A percentile compares a stretch with the other conserved stretches of the same genome.
Evolutionary conservation across 495 filamentous ascomycete species (phyloP).

Genomic region (Saxophila tyrrhenica): DNA sequence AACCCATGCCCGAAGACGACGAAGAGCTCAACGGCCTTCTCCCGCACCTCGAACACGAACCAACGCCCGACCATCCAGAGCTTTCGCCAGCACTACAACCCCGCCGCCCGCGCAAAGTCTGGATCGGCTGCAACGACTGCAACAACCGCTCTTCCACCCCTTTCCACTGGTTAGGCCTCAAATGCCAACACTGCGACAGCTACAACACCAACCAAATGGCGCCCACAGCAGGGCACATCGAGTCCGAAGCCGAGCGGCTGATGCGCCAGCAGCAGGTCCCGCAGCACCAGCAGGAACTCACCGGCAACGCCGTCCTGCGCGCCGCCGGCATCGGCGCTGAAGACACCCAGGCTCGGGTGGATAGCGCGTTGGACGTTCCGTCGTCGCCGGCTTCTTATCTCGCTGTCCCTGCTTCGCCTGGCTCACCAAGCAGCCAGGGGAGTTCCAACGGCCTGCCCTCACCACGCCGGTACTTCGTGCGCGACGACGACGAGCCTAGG

Average conservation of each 20-base stretch:
- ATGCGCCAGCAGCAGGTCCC: slow-evolving; percentile 14
- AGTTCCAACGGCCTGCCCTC: slow-evolving; percentile 6
- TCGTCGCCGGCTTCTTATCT: neutral
- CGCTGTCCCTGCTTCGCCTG: neutral
- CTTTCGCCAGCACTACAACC: slow-evolving; percentile 38
- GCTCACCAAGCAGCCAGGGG: neutral
- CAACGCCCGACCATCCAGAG: neutral
- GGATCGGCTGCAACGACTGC: slow-evolving; percentile 91
- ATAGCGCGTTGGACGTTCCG: slow-evolving; percentile 9
- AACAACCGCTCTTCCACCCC: slow-evolving; percentile 68
- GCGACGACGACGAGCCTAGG: slow-evolving; percentile 12
- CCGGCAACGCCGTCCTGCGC: slow-evolving; percentile 13
- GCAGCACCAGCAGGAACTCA: slow-evolving; percentile 14
- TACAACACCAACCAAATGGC: slow-evolving; percentile 35
- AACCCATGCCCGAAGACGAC: slow-evolving; percentile 67
- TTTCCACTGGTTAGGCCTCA: slow-evolving; percentile 92
- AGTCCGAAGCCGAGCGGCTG: slow-evolving; percentile 23
- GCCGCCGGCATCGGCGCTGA: slow-evolving; percentile 13
- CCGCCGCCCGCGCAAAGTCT: slow-evolving; percentile 34
- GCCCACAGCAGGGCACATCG: slow-evolving; percentile 19
- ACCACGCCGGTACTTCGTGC: slow-evolving; percentile 19
- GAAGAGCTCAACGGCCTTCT: slow-evolving; percentile 16
- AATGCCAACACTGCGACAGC: slow-evolving; percentile 58
- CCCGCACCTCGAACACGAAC: slow-evolving; percentile 5
- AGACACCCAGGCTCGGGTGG: slow-evolving; percentile 1